Percentiles rank a stretch among this genome's conserved stretches.
Evolutionary conservation across 305 asterid species (phyloP).

Genomic region (Solanum hybrid): DNA sequence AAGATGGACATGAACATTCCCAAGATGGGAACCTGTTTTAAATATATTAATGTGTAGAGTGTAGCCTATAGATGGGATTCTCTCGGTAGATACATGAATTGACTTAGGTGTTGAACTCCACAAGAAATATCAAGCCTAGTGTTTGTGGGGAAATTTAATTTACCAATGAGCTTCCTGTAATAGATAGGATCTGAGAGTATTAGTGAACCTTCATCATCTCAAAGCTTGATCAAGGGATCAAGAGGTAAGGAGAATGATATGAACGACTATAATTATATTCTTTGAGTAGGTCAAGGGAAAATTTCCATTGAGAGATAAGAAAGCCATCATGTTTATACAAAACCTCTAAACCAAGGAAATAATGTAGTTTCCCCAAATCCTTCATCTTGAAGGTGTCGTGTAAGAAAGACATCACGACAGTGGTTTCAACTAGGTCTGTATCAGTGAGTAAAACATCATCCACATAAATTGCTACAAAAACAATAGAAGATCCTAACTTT

Average conservation of each 20-base stretch:
- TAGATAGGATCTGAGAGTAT: neutral
- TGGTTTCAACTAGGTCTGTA: neutral
- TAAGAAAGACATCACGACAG: neutral
- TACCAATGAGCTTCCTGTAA: neutral
- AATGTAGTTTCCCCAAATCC: neutral
- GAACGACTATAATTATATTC: neutral
- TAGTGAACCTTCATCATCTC: neutral
- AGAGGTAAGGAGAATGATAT: neutral
- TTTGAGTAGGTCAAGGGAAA: neutral
- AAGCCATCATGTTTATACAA: neutral
- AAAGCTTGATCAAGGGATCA: neutral
- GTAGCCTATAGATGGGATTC: neutral
- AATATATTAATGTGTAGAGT: neutral
- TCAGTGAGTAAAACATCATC: neutral
- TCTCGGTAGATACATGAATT: neutral
- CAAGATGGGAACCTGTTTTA: neutral
- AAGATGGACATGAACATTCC: neutral
- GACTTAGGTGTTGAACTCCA: neutral
- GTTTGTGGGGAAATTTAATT: neutral
- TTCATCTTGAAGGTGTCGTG: neutral
- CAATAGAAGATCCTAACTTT: neutral
- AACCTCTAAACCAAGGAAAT: neutral
- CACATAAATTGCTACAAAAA: neutral
- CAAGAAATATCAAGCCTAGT: neutral
- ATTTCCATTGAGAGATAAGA: neutral